Evolutionary conservation across 78 protist species (phyloP).

Genomic region (Dictyostelium discoideum): DNA sequence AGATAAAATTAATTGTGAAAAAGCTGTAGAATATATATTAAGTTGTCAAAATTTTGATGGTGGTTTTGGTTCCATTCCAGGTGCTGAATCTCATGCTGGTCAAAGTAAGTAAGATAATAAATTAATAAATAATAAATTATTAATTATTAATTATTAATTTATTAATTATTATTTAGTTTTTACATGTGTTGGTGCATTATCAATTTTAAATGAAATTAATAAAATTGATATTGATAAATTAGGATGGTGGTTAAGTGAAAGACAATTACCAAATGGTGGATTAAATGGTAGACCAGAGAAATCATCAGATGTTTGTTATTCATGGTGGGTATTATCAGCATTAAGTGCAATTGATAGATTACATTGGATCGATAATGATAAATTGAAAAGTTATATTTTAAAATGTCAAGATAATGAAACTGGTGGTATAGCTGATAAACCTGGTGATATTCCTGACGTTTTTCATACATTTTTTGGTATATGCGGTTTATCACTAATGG

Average conservation of each 20-base stretch:
- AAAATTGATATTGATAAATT: constrained; percentile 86
- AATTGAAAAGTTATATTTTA: constrained; percentile 90
- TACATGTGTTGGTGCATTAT: constrained; percentile 98
- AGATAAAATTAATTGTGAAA: constrained; percentile 71
- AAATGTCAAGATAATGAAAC: constrained; percentile 96
- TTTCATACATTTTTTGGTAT: constrained; percentile 99
- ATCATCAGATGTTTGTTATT: constrained; percentile 98
- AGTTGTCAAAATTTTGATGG: constrained; percentile 97
- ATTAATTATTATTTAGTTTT: constrained; percentile 79
- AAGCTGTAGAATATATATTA: constrained; percentile 87
- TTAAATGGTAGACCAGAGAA: constrained; percentile 99
- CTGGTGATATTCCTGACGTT: constrained; percentile 98
- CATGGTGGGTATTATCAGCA: constrained; percentile 99
- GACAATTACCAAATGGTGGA: constrained; percentile 99
- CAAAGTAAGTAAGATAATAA: constrained; percentile 85
- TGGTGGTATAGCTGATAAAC: constrained; percentile 99
- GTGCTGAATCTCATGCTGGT: constrained; percentile 99
- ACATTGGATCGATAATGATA: constrained; percentile 93
- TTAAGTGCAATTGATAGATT: constrained; percentile 88
- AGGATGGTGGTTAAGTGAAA: constrained; percentile 99
- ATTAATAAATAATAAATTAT: no score
- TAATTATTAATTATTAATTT: no score
- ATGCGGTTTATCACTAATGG: constrained; percentile 91
- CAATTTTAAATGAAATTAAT: constrained; percentile 90
- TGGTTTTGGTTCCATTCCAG: constrained; percentile 97